Conservation (phyloP, 2,329 filamentous ascomycete species). For the Neobulgaria alba region DNA sequence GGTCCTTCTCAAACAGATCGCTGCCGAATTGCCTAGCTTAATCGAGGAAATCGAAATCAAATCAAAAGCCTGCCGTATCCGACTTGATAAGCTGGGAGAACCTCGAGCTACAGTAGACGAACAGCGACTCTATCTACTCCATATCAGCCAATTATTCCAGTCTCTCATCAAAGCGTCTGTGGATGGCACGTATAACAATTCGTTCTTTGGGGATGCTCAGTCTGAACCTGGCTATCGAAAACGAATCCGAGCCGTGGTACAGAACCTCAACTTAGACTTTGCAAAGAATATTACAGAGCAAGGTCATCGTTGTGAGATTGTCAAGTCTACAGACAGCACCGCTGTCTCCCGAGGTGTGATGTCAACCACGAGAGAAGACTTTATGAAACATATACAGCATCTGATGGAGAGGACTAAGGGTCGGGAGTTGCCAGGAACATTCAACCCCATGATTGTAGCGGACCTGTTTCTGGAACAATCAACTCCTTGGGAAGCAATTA, state of each 20-base stretch:
- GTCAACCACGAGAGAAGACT: constrained; percentile 29
- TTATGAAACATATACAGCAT: constrained; percentile 32
- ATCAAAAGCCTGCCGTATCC: constrained; percentile 28
- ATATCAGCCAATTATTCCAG: constrained; percentile 37
- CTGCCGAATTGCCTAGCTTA: constrained; percentile 37
- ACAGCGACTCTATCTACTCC: constrained; percentile 40
- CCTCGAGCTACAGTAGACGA: constrained; percentile 37
- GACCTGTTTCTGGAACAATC: constrained; percentile 54
- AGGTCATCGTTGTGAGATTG: constrained; percentile 35
- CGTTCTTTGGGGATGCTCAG: constrained; percentile 39
- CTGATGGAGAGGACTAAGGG: constrained; percentile 38
- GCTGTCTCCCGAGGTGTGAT: constrained; percentile 9
- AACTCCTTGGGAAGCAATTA: constrained; percentile 40
- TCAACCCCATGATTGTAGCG: constrained; percentile 48
- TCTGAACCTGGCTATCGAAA: constrained; percentile 30
- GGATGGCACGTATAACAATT: constrained; percentile 42
- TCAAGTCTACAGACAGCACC: constrained; percentile 16
- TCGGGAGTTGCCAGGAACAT: constrained; percentile 51
- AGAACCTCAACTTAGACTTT: constrained; percentile 41
- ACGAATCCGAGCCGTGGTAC: constrained; percentile 45
- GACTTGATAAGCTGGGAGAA: constrained; percentile 40
- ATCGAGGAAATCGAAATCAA: constrained; percentile 35
- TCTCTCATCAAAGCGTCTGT: constrained; percentile 37
- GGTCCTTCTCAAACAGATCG: constrained; percentile 41
- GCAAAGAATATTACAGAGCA: constrained; percentile 32